Evolutionary conservation across 805 yeast genomes (phyloP).

Genomic region (Limtongozyma cylindracea): DNA sequence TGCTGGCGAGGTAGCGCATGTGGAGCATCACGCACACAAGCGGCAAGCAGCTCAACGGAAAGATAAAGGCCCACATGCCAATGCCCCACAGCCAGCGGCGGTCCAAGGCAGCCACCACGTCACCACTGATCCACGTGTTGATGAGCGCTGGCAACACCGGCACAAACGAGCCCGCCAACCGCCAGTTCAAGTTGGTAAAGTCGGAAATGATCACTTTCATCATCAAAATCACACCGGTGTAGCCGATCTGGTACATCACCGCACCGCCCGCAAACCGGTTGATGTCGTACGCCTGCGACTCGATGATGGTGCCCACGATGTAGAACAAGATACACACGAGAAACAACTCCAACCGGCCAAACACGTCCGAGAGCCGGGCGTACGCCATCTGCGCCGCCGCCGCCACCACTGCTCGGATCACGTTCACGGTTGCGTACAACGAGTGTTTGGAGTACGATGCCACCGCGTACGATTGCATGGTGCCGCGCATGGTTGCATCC

Average conservation of each 20-base stretch:
- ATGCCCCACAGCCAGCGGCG: constrained; percentile 2
- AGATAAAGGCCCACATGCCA: constrained; percentile 6
- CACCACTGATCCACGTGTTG: constrained; percentile 5
- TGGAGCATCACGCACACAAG: constrained; percentile 2
- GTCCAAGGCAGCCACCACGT: constrained; percentile 2
- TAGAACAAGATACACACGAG: too few species aligned
- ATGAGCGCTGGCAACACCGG: constrained; percentile 4
- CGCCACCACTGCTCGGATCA: too few species aligned
- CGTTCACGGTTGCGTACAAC: too few species aligned
- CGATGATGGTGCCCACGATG: too few species aligned
- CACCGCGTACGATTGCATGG: too few species aligned
- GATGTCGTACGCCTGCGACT: too few species aligned
- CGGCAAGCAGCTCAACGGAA: constrained; percentile 4
- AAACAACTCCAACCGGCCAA: too few species aligned
- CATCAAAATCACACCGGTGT: constrained; percentile 3
- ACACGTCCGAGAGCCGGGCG: too few species aligned
- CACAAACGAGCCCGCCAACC: constrained; percentile 3
- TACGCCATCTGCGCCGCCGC: too few species aligned
- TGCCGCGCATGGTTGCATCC: too few species aligned
- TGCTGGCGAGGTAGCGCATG: constrained; percentile 4
- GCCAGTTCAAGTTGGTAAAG: constrained; percentile 3
- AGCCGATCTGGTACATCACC: constrained; percentile 1
- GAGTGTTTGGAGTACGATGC: too few species aligned
- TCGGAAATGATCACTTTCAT: constrained; percentile 3
- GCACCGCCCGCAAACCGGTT: too few species aligned